A percentile compares a stretch with the other conserved stretches of the same genome.
phyloP scores from a whole-genome alignment of 345 rosid species.

The Gynandropsis gynandra region DNA sequence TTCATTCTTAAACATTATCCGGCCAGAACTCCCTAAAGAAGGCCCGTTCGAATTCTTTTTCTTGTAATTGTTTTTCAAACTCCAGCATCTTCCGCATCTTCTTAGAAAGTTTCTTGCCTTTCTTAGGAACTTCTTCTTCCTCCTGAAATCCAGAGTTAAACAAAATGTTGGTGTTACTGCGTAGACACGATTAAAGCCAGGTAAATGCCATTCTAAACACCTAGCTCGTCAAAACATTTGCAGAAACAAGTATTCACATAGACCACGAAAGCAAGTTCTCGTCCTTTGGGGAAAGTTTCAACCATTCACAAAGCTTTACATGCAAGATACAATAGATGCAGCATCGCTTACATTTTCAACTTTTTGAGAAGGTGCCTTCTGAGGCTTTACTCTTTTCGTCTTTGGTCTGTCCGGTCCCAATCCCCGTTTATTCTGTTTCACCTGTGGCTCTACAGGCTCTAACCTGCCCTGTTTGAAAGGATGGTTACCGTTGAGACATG shows the following conservation, averaged over 20 bases:
- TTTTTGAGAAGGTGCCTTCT: constrained; percentile 21
- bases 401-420: constrained; percentile 53
- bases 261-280: too few relatives aligned
- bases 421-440: constrained; percentile 71
- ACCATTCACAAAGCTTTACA: background rate
- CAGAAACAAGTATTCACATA: background rate
- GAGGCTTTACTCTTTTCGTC: constrained; percentile 33
- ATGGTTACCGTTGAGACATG: constrained; percentile 4
- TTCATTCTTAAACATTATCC: constrained; percentile 56
- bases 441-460: constrained; percentile 51
- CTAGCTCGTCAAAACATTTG: background rate
- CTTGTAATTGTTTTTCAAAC: constrained; percentile 49
- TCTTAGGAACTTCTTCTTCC: constrained; percentile 30
- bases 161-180: background rate
- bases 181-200: background rate
- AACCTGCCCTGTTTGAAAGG: constrained; percentile 55
- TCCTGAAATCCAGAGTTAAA: constrained; percentile 35
- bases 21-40: constrained; percentile 91
- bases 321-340: background rate
- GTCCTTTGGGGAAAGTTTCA: background rate
- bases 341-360: constrained; percentile 28
- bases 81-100: constrained; percentile 64
- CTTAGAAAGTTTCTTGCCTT: constrained; percentile 53
- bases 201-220: background rate
- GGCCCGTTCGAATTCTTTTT: constrained; percentile 72